Conservation (phyloP, 768 basidiomycete genomes). For the Tephrocybe sp. region DNA sequence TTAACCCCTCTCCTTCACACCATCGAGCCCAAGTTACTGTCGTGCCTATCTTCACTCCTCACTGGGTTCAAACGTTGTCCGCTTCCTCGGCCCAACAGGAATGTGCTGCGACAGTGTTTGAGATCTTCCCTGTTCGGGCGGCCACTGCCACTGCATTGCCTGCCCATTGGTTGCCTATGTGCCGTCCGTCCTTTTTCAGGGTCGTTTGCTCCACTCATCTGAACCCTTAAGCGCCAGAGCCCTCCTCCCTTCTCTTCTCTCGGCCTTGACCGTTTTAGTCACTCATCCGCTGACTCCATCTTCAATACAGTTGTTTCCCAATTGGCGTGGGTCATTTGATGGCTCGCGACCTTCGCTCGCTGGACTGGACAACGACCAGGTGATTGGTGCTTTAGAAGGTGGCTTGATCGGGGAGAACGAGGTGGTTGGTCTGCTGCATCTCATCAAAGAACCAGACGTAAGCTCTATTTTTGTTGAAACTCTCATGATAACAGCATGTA, state of each 20-base stretch:
- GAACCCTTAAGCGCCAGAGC: too few relatives aligned
- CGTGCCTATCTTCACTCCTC: too few relatives aligned
- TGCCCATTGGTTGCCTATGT: too few relatives aligned
- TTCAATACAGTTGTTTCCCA: constrained; percentile 66
- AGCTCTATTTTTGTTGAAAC: constrained; percentile 21
- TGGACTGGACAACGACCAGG: constrained; percentile 56
- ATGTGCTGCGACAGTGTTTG: too few relatives aligned
- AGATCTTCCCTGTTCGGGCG: background rate
- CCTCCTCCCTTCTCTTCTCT: too few relatives aligned
- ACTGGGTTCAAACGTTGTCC: too few relatives aligned
- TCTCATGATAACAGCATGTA: constrained; percentile 11
- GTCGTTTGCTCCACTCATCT: background rate
- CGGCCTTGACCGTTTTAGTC: background rate
- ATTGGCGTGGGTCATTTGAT: constrained; percentile 76
- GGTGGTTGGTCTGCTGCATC: constrained; percentile 60
- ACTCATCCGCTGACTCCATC: background rate
- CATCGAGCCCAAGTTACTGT: too few relatives aligned
- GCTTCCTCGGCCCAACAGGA: too few relatives aligned
- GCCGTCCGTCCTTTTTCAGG: too few relatives aligned
- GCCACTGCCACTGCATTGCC: background rate
- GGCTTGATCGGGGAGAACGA: constrained; percentile 70
- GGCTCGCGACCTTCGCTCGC: constrained; percentile 67
- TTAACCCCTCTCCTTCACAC: too few relatives aligned
- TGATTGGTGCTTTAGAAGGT: constrained; percentile 60
- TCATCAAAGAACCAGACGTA: constrained; percentile 79